Evolutionary conservation across 257 asterid species (phyloP).

Genomic region (Capsicum baccatum): DNA sequence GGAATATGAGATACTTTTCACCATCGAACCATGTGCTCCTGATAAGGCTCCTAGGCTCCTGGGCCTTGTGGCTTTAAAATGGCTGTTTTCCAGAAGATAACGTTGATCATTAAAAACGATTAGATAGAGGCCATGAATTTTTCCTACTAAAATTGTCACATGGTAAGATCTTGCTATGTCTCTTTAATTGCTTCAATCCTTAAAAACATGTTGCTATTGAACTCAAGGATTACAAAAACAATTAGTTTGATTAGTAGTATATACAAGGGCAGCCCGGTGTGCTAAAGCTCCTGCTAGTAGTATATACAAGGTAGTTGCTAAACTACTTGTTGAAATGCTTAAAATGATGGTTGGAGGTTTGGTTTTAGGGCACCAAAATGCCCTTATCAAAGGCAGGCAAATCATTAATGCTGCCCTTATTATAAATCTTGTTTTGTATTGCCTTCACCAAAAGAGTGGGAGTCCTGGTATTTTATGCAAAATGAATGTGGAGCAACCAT

Average conservation of each 20-base stretch:
- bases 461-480: neutral
- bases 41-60: no score
- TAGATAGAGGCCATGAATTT: neutral
- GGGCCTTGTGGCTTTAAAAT: no score
- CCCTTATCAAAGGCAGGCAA: neutral
- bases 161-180: neutral
- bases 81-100: neutral
- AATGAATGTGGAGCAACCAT: neutral
- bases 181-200: neutral
- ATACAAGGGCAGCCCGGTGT: neutral
- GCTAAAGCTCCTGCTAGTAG: no score
- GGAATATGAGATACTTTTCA: no score
- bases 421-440: neutral
- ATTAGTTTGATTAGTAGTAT: neutral
- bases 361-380: neutral
- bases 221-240: neutral
- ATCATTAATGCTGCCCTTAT: neutral
- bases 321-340: neutral
- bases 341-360: neutral
- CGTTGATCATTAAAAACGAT: neutral
- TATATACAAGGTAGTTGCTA: neutral
- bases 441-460: neutral
- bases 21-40: no score
- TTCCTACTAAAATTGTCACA: neutral
- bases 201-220: no score